Base-by-base conservation (phyloP, 1,139 yeast genomes). In the Candida sp. region DNA sequence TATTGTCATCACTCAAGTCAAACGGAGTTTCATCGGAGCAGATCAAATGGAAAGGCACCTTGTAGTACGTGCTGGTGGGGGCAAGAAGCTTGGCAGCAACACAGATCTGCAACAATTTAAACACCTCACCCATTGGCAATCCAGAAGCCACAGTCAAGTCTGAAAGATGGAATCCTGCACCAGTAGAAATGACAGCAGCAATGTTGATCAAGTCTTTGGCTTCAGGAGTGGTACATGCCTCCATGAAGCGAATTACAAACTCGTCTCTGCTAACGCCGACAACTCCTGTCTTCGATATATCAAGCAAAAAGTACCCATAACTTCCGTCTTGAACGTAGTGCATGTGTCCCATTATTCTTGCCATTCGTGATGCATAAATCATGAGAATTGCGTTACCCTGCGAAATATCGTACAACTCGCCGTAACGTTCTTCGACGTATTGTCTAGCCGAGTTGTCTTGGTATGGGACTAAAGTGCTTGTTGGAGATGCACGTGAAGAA, bases 21-120 rank as follows among this genome's bases (percentile, higher is more conserved):
- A 80, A 73, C 0, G 80, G 75, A 37, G 70, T 67, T 1, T 66
- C 67, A 3, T 63, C 61, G 1, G 69, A 62, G 23, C 73, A 65
- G 35, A 72, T 51, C 26, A 68, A 50, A 52, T 77, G 76, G 54
- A 80, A 78, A 4, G 86, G 85, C 32, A 80, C 66, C 55, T 81
- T 81, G 59, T 81, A 80, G 54, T 72, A 75, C 1, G 78, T 66
- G 25, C 77, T 73, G 7, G 73, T 65, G 1, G 85, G 82, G 1
- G 63, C 57, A 6, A 82, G 58, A 1, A 80, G 48, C 35, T 68
- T 66, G 11, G 66, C 51, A 34, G 72, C 71, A 22, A 74, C 61
- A 17, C 77, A 75, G 37, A 70, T 58, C 35, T 69, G 72, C 7
- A 81, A 52, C 4, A 76, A 63, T 33, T 59, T 57, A 45, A 62